Conservation (phyloP, 352 stramenopile species). For the Peronospora tabacina region DNA sequence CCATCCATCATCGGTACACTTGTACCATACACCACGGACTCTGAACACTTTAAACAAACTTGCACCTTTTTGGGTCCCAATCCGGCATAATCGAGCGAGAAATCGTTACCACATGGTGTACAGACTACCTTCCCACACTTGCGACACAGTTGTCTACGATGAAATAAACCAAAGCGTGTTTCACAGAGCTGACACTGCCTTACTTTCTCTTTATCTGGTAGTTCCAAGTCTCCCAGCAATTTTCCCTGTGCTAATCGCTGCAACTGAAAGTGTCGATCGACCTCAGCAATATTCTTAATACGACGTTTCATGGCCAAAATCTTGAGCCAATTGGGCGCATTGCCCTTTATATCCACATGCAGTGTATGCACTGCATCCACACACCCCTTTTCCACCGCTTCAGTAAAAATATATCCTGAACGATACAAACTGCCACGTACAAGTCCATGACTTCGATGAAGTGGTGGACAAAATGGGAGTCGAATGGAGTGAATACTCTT, state of each 20-base stretch:
- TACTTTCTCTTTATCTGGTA: slow-evolving; percentile 43
- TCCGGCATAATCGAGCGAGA: slow-evolving; percentile 42
- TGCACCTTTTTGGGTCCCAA: slow-evolving; percentile 53
- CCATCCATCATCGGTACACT: slow-evolving; percentile 22
- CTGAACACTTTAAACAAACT: slow-evolving; percentile 59
- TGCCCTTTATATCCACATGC: slow-evolving; percentile 76
- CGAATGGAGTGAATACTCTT: slow-evolving; percentile 74
- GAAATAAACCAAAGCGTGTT: slow-evolving; percentile 52
- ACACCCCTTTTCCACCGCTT: slow-evolving; percentile 39
- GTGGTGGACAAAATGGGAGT: slow-evolving; percentile 54
- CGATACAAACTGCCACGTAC: slow-evolving; percentile 68
- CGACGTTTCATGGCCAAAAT: slow-evolving; percentile 67
- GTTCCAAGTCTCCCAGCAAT: slow-evolving; percentile 52
- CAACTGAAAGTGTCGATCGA: slow-evolving; percentile 65
- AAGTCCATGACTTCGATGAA: slow-evolving; percentile 49
- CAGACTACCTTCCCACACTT: slow-evolving; percentile 76
- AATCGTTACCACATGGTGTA: slow-evolving; percentile 41
- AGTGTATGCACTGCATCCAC: slow-evolving; percentile 71
- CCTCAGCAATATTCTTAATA: slow-evolving; percentile 63
- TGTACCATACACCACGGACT: slow-evolving; percentile 31
- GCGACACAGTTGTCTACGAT: slow-evolving; percentile 55
- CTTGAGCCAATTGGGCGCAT: slow-evolving; percentile 69
- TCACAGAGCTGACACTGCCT: slow-evolving; percentile 45
- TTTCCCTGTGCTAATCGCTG: slow-evolving; percentile 40
- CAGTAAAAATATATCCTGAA: slow-evolving; percentile 73